phyloP scores from a whole-genome alignment of 2,329 filamentous ascomycete genomes.

The Pseudofabraea citricarpa region DNA sequence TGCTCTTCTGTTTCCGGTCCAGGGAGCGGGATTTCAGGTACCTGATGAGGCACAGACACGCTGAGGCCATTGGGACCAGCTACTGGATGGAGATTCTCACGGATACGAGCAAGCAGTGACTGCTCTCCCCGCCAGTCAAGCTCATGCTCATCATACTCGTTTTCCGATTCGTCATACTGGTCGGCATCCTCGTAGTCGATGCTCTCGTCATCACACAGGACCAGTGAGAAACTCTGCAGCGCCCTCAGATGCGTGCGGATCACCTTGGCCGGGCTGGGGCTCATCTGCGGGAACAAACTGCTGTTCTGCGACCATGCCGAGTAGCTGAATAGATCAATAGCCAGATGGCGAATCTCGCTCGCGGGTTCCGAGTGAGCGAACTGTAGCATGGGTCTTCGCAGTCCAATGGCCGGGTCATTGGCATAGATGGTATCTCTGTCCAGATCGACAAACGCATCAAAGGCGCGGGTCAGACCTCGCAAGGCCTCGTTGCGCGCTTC shows the following conservation, averaged over 20 bases:
- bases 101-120: not conserved
- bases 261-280: constrained; percentile 1
- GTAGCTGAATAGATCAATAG: constrained; percentile 4
- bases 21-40: not conserved
- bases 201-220: constrained; percentile 2
- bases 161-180: not conserved
- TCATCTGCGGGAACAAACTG: not conserved
- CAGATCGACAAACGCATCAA: constrained; percentile 12
- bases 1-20: not conserved
- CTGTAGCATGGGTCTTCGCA: constrained; percentile 4
- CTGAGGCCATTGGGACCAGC: not conserved
- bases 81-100: not conserved
- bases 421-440: constrained; percentile 13
- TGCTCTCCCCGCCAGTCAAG: not conserved
- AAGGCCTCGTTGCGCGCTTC: constrained; percentile 12
- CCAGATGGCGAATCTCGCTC: constrained; percentile 7
- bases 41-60: not conserved
- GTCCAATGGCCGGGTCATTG: constrained; percentile 11
- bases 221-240: constrained; percentile 7
- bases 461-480: constrained; percentile 6
- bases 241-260: constrained; percentile 2
- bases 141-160: not conserved
- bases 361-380: constrained; percentile 6
- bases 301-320: not conserved
- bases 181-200: not conserved